Percentiles rank a stretch among this genome's conserved stretches.
Evolutionary conservation across 129 eudicot species (phyloP).

Genomic region (Ambrosia artemisiifolia): DNA sequence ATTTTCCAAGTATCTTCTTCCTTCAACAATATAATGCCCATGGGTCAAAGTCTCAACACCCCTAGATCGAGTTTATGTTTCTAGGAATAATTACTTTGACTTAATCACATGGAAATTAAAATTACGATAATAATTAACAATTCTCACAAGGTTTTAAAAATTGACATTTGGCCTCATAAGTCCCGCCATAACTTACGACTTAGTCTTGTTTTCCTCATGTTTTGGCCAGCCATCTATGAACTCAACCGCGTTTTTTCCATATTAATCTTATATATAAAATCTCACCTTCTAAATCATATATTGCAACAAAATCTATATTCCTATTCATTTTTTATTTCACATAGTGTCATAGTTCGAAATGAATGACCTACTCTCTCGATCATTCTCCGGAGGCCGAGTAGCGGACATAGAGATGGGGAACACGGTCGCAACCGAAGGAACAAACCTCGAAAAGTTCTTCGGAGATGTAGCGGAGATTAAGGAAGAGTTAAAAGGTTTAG

Average conservation of each 20-base stretch:
- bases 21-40: background rate
- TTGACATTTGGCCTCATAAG: constrained; percentile 28
- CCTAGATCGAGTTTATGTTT: background rate
- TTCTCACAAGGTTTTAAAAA: constrained; percentile 1
- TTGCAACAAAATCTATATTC: background rate
- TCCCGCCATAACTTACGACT: constrained; percentile 19
- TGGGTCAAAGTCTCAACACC: no score
- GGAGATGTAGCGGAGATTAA: constrained; percentile 59
- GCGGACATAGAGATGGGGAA: constrained; percentile 41
- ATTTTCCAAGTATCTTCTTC: constrained; percentile 1
- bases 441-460: constrained; percentile 66
- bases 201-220: constrained; percentile 3
- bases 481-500: constrained; percentile 52
- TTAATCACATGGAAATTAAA: background rate
- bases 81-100: background rate
- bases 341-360: constrained; percentile 19
- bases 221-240: constrained; percentile 22
- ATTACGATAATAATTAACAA: constrained; percentile 3
- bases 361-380: constrained; percentile 72
- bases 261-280: constrained; percentile 24
- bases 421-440: constrained; percentile 23
- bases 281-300: background rate
- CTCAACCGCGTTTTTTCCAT: constrained; percentile 5
- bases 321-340: background rate
- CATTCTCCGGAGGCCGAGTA: constrained; percentile 49